A percentile compares a stretch with the other conserved stretches of the same genome.
These are phyloP conservation scores for Flaveria ramosissima DNA, from an alignment of 129 eudicot genomes.

Conservation along the genomic window DNA sequence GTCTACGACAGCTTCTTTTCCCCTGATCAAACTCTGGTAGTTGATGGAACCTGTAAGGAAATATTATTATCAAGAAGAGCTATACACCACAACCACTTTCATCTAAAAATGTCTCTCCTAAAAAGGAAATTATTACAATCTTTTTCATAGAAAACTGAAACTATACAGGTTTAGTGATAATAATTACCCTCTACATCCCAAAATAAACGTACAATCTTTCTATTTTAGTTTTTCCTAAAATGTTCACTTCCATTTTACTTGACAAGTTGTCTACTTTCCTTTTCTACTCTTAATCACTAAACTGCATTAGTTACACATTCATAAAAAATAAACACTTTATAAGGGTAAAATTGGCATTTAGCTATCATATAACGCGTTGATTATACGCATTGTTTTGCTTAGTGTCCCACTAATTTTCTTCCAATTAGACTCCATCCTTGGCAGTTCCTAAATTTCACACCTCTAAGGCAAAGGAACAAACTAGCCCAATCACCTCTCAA, in stretches of 20 bases:
- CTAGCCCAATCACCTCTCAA: not conserved
- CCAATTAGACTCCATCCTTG: not conserved
- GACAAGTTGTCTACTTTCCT: not conserved
- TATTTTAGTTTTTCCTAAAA: not conserved
- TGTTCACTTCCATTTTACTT: not conserved
- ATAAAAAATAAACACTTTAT: not conserved
- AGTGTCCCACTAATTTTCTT: not conserved
- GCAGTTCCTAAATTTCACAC: not conserved
- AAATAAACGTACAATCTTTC: not conserved
- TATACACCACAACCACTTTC: not conserved
- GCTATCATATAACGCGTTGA: not conserved
- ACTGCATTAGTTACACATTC: not conserved
- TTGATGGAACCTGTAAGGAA: slow-evolving; percentile 67
- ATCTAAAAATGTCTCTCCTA: not conserved
- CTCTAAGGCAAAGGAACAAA: not conserved
- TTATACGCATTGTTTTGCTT: not conserved
- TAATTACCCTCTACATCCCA: not conserved
- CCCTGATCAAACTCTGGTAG: slow-evolving; percentile 91
- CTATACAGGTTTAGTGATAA: not conserved
- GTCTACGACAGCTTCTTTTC: slow-evolving; percentile 89
- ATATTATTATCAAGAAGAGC: not conserved
- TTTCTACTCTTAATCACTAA: not conserved
- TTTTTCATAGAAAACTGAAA: not conserved
- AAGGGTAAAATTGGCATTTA: not conserved
- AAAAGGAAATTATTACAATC: not conserved